Evolutionary conservation across 129 eudicot genomes (phyloP).

Genomic region (Saposhnikovia divaricata): DNA sequence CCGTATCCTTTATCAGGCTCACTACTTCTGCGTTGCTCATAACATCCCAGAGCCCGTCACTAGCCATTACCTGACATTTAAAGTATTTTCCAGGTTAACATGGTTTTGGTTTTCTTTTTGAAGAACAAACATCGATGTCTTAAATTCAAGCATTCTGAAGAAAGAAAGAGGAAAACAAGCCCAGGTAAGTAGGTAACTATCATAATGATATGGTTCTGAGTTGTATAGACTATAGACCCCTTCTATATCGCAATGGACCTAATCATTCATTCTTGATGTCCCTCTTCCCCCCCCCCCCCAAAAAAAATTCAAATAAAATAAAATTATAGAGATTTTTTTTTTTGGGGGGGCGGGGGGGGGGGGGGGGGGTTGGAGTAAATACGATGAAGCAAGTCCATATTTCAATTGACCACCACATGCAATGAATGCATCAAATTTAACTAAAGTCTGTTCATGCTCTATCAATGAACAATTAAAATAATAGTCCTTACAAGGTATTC

Average conservation of each 20-base stretch:
- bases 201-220: background rate
- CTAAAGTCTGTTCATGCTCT: background rate
- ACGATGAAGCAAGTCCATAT: background rate
- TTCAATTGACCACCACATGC: background rate
- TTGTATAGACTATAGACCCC: background rate
- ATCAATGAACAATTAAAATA: background rate
- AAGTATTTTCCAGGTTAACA: background rate
- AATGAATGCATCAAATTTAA: background rate
- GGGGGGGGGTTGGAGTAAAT: background rate
- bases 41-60: slow-evolving; percentile 96
- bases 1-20: slow-evolving; percentile 69
- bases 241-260: background rate
- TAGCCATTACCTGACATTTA: slow-evolving; percentile 72
- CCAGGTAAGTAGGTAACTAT: background rate
- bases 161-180: background rate
- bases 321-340: too few relatives aligned
- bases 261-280: background rate
- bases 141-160: background rate
- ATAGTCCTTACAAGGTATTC: slow-evolving; percentile 66
- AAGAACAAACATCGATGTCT: background rate
- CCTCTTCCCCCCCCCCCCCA: too few relatives aligned
- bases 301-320: too few relatives aligned
- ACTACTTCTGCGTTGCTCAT: slow-evolving; percentile 55
- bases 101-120: background rate
- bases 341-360: too few relatives aligned